A percentile compares a stretch with the other conserved stretches of the same genome.
Conservation (phyloP, 345 rosid species). For the Salix suchowensis region DNA sequence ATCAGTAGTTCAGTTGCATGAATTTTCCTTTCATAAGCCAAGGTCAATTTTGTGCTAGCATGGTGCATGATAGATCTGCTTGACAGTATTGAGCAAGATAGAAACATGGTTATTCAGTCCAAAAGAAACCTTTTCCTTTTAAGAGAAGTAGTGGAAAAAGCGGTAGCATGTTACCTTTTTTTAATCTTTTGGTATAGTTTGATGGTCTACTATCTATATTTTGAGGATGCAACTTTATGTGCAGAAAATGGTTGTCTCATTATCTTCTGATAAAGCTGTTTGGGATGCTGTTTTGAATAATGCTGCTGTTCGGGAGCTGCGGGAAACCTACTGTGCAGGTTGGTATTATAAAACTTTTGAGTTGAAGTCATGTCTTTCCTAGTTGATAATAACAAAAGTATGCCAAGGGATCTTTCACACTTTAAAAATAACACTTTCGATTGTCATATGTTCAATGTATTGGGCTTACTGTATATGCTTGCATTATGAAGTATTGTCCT, state of each 20-base stretch:
- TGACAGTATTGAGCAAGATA: not conserved
- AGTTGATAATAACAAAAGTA: not conserved
- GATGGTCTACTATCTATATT: not conserved
- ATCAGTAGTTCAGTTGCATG: not conserved
- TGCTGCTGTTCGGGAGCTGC: slow-evolving; percentile 67
- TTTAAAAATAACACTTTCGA: not conserved
- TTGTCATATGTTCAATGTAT: not conserved
- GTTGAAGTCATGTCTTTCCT: not conserved
- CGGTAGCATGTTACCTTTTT: not conserved
- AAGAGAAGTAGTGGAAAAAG: not conserved
- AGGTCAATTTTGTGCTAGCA: not conserved
- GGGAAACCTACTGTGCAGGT: slow-evolving; percentile 54
- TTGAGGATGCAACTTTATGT: not conserved
- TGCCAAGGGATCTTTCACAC: not conserved
- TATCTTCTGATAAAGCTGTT: slow-evolving; percentile 76
- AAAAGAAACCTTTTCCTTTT: not conserved
- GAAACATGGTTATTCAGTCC: not conserved
- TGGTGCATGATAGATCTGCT: not conserved
- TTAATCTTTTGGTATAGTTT: not conserved
- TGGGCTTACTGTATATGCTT: not conserved
- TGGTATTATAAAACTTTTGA: slow-evolving; percentile 5
- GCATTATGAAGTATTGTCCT: not conserved
- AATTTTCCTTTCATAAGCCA: not conserved
- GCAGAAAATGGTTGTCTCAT: slow-evolving; percentile 78
- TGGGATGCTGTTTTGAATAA: slow-evolving; percentile 88